A percentile compares a stretch with the other conserved stretches of the same genome.
These are phyloP conservation scores for Escovopsis sp. DNA, from an alignment of 2,329 filamentous ascomycete genomes.

Conservation along the genomic window DNA sequence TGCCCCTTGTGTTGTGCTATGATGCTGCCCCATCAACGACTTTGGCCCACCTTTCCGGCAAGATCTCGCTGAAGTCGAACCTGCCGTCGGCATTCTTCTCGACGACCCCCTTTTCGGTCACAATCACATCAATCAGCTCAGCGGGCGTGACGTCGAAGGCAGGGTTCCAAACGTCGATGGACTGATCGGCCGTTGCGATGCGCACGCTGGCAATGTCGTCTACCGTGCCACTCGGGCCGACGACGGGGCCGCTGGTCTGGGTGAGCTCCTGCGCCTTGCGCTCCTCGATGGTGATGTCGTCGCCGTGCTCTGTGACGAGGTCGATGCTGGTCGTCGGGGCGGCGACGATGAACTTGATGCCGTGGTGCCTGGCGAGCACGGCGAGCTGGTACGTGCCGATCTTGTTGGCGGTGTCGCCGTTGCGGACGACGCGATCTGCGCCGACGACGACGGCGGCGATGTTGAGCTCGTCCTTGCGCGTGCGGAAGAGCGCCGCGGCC, in stretches of 20 bases:
- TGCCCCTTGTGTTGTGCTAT: not conserved
- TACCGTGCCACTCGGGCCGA: conserved; percentile 46
- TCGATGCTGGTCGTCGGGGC: conserved; percentile 93
- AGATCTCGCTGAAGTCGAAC: conserved; percentile 48
- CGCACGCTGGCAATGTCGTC: conserved; percentile 50
- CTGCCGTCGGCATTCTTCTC: conserved; percentile 57
- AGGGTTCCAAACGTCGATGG: conserved; percentile 87
- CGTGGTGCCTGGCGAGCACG: conserved; percentile 77
- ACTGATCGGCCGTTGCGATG: conserved; percentile 64
- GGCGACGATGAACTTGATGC: conserved; percentile 86
- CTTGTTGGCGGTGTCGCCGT: conserved; percentile 97
- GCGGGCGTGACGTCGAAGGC: conserved; percentile 91
- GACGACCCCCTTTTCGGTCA: conserved; percentile 82
- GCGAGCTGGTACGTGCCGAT: conserved; percentile 90
- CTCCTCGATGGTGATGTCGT: conserved; percentile 82
- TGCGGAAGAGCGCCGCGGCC: conserved; percentile 70
- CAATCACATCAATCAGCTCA: conserved; percentile 78
- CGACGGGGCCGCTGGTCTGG: conserved; percentile 63
- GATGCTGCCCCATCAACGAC: conserved; percentile 9
- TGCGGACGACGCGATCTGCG: conserved; percentile 86
- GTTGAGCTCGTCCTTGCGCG: conserved; percentile 44
- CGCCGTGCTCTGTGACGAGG: conserved; percentile 60
- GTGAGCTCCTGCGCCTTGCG: conserved; percentile 70
- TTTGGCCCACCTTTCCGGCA: conserved; percentile 40
- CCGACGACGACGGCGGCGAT: conserved; percentile 86